Evolutionary conservation across 805 yeast species (phyloP), one percentile per base, ranked within the genome.

Genomic region (Candida ponderosae): DNA sequence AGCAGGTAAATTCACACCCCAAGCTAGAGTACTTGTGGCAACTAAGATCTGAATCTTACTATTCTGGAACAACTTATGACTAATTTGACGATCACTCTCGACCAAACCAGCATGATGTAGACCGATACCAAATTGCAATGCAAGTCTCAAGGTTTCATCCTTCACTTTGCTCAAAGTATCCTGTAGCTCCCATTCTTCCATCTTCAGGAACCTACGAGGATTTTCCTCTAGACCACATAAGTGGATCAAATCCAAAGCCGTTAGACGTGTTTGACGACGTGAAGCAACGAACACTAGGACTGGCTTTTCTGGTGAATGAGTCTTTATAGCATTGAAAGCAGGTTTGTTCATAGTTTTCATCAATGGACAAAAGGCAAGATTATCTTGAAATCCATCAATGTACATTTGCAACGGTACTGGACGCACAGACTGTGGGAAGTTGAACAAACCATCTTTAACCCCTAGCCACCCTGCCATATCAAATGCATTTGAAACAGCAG

Each of bases 1-100:
- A 3, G 98, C 98, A 1, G 98, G 98, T 39, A 93, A 66, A 56
- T 93, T 93, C 20, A 93, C 97, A 72, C 98, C 98, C 98, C 98
- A 93, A 0, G 98, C 98, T 42, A 93, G 72, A 1, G 98, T 93
- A 1, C 97, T 95, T 1, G 99, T 93, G 65, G 96, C 89, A 48
- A 94, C 81, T 15, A 93, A 65, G 1, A 93, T 96, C 41, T 81
- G 85, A 41, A 93, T 81, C 2, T 87, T 82, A 33, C 97, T 97
- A 23, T 70, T 66, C 24, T 81, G 68, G 56, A 93, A 93, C 76
- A 90, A 70, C 50, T 76, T 79, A 51, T 93, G 98, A 0, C 93
- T 81, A 40, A 88, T 60, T 54, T 87, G 88, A 51, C 99, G 73
- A 54, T 93, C 99, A 3, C 87, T 66, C 37, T 97, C 71, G 26